Evolutionary conservation across 2,329 filamentous ascomycete genomes (phyloP), one percentile per base, ranked within the genome.

Genomic region (Sclerotinia glacialis): DNA sequence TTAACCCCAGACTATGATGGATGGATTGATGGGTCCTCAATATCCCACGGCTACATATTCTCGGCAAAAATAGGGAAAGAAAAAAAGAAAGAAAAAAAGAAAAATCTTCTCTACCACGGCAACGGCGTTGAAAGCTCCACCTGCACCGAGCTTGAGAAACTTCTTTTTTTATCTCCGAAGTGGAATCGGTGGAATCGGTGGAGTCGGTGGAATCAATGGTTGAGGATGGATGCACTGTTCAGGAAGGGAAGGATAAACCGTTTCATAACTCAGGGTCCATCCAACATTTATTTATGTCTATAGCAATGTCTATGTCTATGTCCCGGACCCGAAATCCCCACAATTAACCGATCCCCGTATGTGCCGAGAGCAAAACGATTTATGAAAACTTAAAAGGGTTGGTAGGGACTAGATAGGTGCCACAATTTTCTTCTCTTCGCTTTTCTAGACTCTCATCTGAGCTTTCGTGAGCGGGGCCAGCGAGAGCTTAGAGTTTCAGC

Each of bases 31-130:
- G 56, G 42, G 28, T 59, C 56, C n/a, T n/a, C 16, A 31, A 11
- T 28, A 34, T 21, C 37, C 3, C 23, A 14, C 16, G 18, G 9
- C 6, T 26, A 34, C 52, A 37, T 12, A 55, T 7, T 21, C 18
- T 37, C 31, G 53, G 55, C 55, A 46, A 59, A 26, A 59, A 46
- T 46, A 47, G 56, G 28, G 18, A 47, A 44, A 12, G 26, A 11
- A 7, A 47, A 34, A 47, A 44, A 21, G 18, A 12, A 18, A 47
- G 6, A 9, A 16, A 4, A 47, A 14, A 47, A 18, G n/a, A 56
- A 59, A 60, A 60, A 23, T 49, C 56, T 60, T 60, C 56, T 60
- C 56, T 60, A 60, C 56, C 56, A 60, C 56, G 37, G 56, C 56
- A 60, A 60, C 56, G 56, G 42, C 16, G 31, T 60, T 18, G 21